Evolutionary conservation across 495 filamentous ascomycete genomes (phyloP).

Genomic region (Glonium stellatum): DNA sequence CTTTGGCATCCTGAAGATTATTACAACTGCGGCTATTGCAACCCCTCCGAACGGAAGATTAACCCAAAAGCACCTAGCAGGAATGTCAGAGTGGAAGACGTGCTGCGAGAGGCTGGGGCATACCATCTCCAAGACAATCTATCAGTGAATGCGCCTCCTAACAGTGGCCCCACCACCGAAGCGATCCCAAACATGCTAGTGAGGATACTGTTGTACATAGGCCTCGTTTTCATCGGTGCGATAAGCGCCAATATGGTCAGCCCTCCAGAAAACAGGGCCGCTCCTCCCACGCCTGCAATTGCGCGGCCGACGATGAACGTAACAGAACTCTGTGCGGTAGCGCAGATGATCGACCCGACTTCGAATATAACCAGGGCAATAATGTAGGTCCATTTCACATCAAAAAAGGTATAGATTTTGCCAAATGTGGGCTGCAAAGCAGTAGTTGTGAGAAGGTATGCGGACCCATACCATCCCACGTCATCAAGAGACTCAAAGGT

Average conservation of each 20-base stretch:
- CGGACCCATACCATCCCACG: conserved; percentile 25
- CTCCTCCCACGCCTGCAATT: conserved; percentile 32
- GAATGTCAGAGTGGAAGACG: too few species aligned
- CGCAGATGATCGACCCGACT: conserved; percentile 34
- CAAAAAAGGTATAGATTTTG: conserved; percentile 72
- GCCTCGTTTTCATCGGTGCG: conserved; percentile 63
- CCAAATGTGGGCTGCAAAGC: conserved; percentile 68
- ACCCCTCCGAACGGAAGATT: conserved; percentile 58
- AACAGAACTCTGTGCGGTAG: conserved; percentile 27
- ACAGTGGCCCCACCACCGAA: conserved; percentile 38
- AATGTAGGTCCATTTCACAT: conserved; percentile 62
- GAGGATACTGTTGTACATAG: conserved; percentile 67
- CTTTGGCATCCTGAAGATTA: too few species aligned
- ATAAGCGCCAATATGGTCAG: conserved; percentile 71
- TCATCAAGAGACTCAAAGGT: conserved; percentile 22
- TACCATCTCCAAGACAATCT: conserved; percentile 67
- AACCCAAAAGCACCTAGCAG: conserved; percentile 73
- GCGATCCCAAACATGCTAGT: conserved; percentile 75
- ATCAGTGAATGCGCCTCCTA: conserved; percentile 36
- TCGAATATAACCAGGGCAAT: conserved; percentile 50
- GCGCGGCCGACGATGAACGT: conserved; percentile 36
- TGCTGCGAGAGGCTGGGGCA: too few species aligned
- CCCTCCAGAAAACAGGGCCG: conserved; percentile 70
- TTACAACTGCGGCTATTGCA: too few species aligned
- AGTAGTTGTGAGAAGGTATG: conserved; percentile 29